phyloP scores from a whole-genome alignment of 2,329 filamentous ascomycete genomes.

The Colletotrichum falcatum region DNA sequence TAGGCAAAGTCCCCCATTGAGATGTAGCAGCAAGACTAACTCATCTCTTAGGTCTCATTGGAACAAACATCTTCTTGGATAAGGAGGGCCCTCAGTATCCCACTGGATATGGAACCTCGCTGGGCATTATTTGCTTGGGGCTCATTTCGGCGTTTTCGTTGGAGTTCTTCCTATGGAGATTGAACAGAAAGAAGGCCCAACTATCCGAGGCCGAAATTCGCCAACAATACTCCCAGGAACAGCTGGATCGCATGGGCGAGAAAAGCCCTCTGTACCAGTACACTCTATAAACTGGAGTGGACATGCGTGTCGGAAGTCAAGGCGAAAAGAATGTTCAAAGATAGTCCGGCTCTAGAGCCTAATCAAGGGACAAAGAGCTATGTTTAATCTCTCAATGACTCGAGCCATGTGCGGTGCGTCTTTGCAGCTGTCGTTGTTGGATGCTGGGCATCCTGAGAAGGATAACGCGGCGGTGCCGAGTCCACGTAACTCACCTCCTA shows the following conservation, averaged over 20 bases:
- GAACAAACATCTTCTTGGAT: constrained; percentile 53
- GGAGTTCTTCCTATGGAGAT: constrained; percentile 47
- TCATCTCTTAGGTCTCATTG: constrained; percentile 50
- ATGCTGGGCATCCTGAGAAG: too few relatives aligned
- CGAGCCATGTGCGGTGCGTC: too few relatives aligned
- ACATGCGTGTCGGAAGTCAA: too few relatives aligned
- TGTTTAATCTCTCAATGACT: too few relatives aligned
- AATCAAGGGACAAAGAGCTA: too few relatives aligned
- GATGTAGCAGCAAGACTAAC: not conserved
- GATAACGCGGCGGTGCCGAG: too few relatives aligned
- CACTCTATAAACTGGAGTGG: not conserved
- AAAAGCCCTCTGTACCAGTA: constrained; percentile 44
- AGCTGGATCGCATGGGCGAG: constrained; percentile 50
- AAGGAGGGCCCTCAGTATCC: constrained; percentile 51
- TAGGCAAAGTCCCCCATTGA: not conserved
- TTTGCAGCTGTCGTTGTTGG: too few relatives aligned
- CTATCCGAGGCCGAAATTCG: constrained; percentile 42
- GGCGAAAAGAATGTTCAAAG: too few relatives aligned
- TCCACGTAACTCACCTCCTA: too few relatives aligned
- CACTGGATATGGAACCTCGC: constrained; percentile 50
- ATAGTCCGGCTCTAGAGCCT: too few relatives aligned
- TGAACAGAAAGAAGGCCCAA: constrained; percentile 43
- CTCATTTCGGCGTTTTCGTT: constrained; percentile 48
- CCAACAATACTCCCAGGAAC: constrained; percentile 46
- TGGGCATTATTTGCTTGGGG: constrained; percentile 32